phyloP scores from a whole-genome alignment of 1,284 basidiomycete genomes.

The Malassezia sp. region DNA sequence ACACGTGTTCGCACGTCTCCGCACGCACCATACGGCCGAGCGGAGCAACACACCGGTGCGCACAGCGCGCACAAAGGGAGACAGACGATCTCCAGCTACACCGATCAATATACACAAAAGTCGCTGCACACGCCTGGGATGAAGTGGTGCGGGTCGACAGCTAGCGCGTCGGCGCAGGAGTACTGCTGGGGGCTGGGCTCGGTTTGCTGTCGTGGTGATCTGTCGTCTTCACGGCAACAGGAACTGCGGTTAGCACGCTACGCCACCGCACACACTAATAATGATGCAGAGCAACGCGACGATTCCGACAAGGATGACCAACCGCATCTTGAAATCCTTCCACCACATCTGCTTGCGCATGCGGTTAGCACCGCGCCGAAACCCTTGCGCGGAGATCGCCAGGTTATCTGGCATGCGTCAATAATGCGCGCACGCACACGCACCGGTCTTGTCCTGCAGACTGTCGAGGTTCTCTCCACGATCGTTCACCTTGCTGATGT shows the following conservation, averaged over 20 bases:
- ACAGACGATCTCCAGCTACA: too few species aligned
- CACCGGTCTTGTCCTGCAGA: constrained; percentile 94
- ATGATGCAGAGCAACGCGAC: constrained; percentile 43
- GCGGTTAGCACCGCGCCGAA: constrained; percentile 88
- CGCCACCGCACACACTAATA: constrained; percentile 30
- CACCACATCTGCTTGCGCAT: constrained; percentile 81
- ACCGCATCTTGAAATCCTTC: constrained; percentile 34
- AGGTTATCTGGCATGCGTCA: constrained; percentile 62
- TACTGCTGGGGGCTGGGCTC: background rate
- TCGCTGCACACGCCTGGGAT: too few species aligned
- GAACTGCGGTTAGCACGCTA: constrained; percentile 1
- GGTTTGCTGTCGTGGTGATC: constrained; percentile 1
- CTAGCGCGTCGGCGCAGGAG: too few species aligned
- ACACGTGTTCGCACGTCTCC: too few species aligned
- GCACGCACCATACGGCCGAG: too few species aligned
- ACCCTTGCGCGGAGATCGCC: constrained; percentile 96
- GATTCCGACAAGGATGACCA: constrained; percentile 35
- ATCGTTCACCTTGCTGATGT: constrained; percentile 74
- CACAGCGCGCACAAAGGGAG: too few species aligned
- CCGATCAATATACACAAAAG: background rate
- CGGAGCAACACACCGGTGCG: too few species aligned
- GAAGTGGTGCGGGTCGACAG: too few species aligned
- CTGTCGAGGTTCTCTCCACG: constrained; percentile 85
- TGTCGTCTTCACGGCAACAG: constrained; percentile 7
- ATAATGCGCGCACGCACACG: constrained; percentile 41